A percentile compares a stretch with the other conserved stretches of the same genome.
Conservation (phyloP, 2,329 filamentous ascomycete species). For the Monosporascus sp. region DNA sequence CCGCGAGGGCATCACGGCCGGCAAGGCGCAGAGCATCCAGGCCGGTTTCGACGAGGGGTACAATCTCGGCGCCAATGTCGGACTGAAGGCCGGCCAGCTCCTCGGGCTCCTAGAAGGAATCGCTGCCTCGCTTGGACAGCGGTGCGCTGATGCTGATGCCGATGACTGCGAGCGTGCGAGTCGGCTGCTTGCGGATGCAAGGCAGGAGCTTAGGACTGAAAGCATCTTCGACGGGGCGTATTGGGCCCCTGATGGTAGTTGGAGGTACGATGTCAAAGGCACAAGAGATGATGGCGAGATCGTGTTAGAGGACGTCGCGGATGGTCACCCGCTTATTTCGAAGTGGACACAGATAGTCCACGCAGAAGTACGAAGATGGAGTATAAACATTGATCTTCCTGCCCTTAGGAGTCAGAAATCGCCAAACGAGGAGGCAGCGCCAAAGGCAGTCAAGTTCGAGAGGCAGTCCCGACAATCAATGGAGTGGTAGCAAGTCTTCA, state of each 20-base stretch:
- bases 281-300: conserved; percentile 22
- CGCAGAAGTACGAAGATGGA: conserved; percentile 33
- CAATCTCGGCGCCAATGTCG: conserved; percentile 74
- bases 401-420: background rate
- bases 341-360: conserved; percentile 51
- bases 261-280: conserved; percentile 54
- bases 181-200: conserved; percentile 42
- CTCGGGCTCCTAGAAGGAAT: conserved; percentile 75
- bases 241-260: conserved; percentile 65
- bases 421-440: background rate
- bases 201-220: conserved; percentile 53
- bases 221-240: conserved; percentile 60
- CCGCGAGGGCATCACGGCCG: conserved; percentile 74
- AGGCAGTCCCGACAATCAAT: background rate
- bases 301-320: conserved; percentile 55
- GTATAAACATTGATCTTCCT: conserved; percentile 7
- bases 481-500: background rate
- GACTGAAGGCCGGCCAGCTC: conserved; percentile 66
- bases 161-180: conserved; percentile 17
- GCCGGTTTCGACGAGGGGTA: conserved; percentile 90
- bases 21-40: conserved; percentile 75
- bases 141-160: conserved; percentile 9
- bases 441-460: background rate
- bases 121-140: conserved; percentile 37
- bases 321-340: conserved; percentile 59